Evolutionary conservation across 805 yeast species (phyloP).

Genomic region (Barnettozyma vustinii): DNA sequence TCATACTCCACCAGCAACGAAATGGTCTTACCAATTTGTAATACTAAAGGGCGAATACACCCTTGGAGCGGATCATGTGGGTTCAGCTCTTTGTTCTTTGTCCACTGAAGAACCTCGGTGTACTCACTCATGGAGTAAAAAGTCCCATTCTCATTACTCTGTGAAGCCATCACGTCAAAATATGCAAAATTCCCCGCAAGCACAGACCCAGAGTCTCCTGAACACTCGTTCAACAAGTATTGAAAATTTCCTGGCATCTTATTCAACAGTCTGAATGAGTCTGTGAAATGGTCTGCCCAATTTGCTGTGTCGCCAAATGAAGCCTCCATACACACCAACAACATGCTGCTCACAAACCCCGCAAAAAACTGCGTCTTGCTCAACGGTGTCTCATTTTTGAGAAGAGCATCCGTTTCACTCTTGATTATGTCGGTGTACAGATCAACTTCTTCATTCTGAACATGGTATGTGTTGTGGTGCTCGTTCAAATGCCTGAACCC

Average conservation of each 20-base stretch:
- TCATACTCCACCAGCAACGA: conserved; percentile 19
- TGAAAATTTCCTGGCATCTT: conserved; percentile 19
- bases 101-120: conserved; percentile 7
- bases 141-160: conserved; percentile 26
- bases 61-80: conserved; percentile 22
- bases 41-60: conserved; percentile 20
- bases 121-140: conserved; percentile 22
- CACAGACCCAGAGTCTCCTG: conserved; percentile 15
- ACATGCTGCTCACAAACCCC: conserved; percentile 16
- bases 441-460: conserved; percentile 15
- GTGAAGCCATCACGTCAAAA: conserved; percentile 23
- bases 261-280: conserved; percentile 15
- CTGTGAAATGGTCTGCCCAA: conserved; percentile 19
- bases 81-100: conserved; percentile 1
- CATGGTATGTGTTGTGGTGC: conserved; percentile 9
- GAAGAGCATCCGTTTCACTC: conserved; percentile 16
- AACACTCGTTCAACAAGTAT: conserved; percentile 10
- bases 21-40: conserved; percentile 22
- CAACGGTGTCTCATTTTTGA: conserved; percentile 18
- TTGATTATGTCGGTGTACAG: conserved; percentile 6
- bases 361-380: conserved; percentile 14
- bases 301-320: conserved; percentile 21
- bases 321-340: conserved; percentile 19
- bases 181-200: conserved; percentile 23
- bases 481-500: conserved; percentile 32